phyloP scores from a whole-genome alignment of 2,329 filamentous ascomycete genomes.

The Venturia carpophila region DNA sequence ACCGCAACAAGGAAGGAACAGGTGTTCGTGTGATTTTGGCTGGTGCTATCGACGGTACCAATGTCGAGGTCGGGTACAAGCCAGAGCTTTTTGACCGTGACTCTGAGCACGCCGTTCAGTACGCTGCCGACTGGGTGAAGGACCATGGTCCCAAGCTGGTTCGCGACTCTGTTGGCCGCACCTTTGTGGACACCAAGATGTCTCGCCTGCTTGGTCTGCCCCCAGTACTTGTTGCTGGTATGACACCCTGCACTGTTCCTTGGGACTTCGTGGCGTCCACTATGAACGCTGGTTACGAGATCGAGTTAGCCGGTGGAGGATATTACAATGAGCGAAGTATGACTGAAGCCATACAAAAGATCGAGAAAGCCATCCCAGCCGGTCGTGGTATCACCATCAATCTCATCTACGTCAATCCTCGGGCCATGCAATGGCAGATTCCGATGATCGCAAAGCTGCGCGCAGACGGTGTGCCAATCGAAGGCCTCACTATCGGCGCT shows the following conservation, averaged over 20 bases:
- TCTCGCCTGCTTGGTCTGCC: slow-evolving; percentile 40
- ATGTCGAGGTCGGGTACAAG: slow-evolving; percentile 92
- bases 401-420: slow-evolving; percentile 47
- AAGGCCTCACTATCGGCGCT: slow-evolving; percentile 42
- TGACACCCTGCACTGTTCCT: slow-evolving; percentile 42
- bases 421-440: slow-evolving; percentile 47
- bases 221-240: slow-evolving; percentile 42
- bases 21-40: slow-evolving; percentile 94
- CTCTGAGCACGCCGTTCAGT: slow-evolving; percentile 88
- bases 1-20: slow-evolving; percentile 98
- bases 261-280: slow-evolving; percentile 47
- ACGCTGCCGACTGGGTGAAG: slow-evolving; percentile 94
- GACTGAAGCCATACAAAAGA: slow-evolving; percentile 39
- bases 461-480: slow-evolving; percentile 39
- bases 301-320: slow-evolving; percentile 44
- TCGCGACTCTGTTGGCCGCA: slow-evolving; percentile 80
- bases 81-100: slow-evolving; percentile 95
- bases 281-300: slow-evolving; percentile 45
- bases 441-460: slow-evolving; percentile 42
- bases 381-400: slow-evolving; percentile 47
- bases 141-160: slow-evolving; percentile 90
- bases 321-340: slow-evolving; percentile 41
- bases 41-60: slow-evolving; percentile 83
- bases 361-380: slow-evolving; percentile 37
- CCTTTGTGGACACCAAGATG: slow-evolving; percentile 84